phyloP scores from a whole-genome alignment of 1,139 yeast genomes.

The Hyphopichia fennica region DNA sequence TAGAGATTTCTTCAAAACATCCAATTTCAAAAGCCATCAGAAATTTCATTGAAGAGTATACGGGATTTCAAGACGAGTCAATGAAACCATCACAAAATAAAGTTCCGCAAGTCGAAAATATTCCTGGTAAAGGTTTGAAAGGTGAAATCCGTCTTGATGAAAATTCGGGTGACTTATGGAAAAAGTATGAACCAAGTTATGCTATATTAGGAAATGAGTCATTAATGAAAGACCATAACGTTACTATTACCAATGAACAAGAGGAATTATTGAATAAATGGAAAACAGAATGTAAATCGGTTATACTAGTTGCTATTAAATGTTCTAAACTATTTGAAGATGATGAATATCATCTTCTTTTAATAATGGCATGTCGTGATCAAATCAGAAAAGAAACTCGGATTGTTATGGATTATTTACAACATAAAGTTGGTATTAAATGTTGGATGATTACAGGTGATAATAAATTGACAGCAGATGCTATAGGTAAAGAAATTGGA shows the following conservation, averaged over 20 bases:
- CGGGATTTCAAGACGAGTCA: background rate
- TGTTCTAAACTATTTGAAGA: constrained; percentile 25
- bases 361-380: constrained; percentile 63
- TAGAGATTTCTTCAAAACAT: constrained; percentile 68
- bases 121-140: constrained; percentile 59
- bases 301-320: constrained; percentile 54
- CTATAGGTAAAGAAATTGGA: constrained; percentile 66
- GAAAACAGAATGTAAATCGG: constrained; percentile 66
- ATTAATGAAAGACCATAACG: constrained; percentile 46
- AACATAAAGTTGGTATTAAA: constrained; percentile 41
- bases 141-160: constrained; percentile 38
- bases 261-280: constrained; percentile 41
- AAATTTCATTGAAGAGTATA: constrained; percentile 32
- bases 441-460: constrained; percentile 81
- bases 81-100: constrained; percentile 27
- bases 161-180: constrained; percentile 25
- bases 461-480: constrained; percentile 62
- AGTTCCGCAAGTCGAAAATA: constrained; percentile 49
- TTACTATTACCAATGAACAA: constrained; percentile 24
- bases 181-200: constrained; percentile 26
- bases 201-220: constrained; percentile 69
- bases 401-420: constrained; percentile 48
- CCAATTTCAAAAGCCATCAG: constrained; percentile 66
- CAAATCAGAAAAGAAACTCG: constrained; percentile 63
- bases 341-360: constrained; percentile 34